Evolutionary conservation across 1,284 basidiomycete genomes (phyloP).

Genomic region (Boletellus deceptivus): DNA sequence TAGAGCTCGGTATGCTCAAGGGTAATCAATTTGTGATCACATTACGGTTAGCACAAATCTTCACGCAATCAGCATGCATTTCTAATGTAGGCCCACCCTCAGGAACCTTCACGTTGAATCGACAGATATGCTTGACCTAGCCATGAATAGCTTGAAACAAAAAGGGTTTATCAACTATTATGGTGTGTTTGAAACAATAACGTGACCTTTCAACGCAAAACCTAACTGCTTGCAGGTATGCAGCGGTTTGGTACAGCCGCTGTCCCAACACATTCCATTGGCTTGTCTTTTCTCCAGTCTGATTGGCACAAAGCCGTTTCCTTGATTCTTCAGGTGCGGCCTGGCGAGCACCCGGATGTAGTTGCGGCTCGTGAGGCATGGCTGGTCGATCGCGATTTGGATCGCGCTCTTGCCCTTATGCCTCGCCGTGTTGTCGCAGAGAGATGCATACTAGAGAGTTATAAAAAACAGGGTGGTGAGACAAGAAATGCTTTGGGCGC

Average conservation of each 20-base stretch:
- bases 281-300: constrained; percentile 82
- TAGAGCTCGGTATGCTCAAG: constrained; percentile 93
- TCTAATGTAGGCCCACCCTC: constrained; percentile 8
- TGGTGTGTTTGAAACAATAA: constrained; percentile 57
- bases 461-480: constrained; percentile 76
- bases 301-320: constrained; percentile 88
- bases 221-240: constrained; percentile 66
- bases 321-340: constrained; percentile 78
- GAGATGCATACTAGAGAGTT: constrained; percentile 87
- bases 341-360: constrained; percentile 90
- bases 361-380: constrained; percentile 78
- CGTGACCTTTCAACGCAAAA: not conserved
- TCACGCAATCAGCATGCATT: not conserved
- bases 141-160: constrained; percentile 78
- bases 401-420: constrained; percentile 77
- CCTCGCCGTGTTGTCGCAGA: constrained; percentile 92
- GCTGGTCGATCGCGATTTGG: constrained; percentile 75
- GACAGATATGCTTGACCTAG: constrained; percentile 67
- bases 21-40: constrained; percentile 97
- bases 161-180: constrained; percentile 98
- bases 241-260: constrained; percentile 98
- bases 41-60: constrained; percentile 60
- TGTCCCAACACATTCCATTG: constrained; percentile 93
- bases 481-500: constrained; percentile 84
- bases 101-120: constrained; percentile 84